phyloP scores from a whole-genome alignment of 2,329 filamentous ascomycete species.

The Phialophora verrucosa region DNA sequence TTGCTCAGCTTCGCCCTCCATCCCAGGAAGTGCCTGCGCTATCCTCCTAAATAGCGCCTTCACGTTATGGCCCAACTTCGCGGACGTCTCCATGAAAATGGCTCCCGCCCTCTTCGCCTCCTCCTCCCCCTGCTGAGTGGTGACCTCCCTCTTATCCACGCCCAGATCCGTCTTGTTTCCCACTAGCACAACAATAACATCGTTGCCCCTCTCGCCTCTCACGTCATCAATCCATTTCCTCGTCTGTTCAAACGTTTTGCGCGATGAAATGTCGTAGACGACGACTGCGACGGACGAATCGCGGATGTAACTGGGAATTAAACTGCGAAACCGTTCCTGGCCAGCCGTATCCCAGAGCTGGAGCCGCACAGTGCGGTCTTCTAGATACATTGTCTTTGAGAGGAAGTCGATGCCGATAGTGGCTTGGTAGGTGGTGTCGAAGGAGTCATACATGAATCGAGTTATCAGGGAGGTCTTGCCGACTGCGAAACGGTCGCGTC shows the following conservation, averaged over 20 bases:
- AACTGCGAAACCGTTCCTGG: slow-evolving; percentile 93
- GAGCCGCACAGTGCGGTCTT: slow-evolving; percentile 95
- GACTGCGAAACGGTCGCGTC: slow-evolving; percentile 61
- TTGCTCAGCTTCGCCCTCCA: slow-evolving; percentile 83
- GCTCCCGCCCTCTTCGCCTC: slow-evolving; percentile 97
- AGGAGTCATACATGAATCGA: slow-evolving; percentile 99
- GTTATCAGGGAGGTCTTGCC: slow-evolving; percentile 99
- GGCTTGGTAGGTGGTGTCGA: slow-evolving; percentile 99
- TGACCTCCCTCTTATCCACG: slow-evolving; percentile 91
- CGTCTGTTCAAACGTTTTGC: slow-evolving; percentile 97
- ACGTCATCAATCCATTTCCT: slow-evolving; percentile 99
- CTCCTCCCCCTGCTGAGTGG: slow-evolving; percentile 92
- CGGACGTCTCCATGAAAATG: slow-evolving; percentile 99
- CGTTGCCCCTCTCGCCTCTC: slow-evolving; percentile 91
- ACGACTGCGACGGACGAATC: slow-evolving; percentile 98
- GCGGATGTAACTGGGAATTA: slow-evolving; percentile 98
- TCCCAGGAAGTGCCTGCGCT: slow-evolving; percentile 94
- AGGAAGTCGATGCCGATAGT: slow-evolving; percentile 99
- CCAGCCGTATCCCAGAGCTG: slow-evolving; percentile 99
- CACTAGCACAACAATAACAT: slow-evolving; percentile 97
- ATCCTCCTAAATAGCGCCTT: slow-evolving; percentile 98
- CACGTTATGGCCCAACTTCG: slow-evolving; percentile 96
- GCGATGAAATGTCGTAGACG: slow-evolving; percentile 97
- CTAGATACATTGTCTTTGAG: slow-evolving; percentile 99
- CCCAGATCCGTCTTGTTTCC: slow-evolving; percentile 99